Conservation (phyloP, 2,329 filamentous ascomycete species). For the Lecanicillium sp. region DNA sequence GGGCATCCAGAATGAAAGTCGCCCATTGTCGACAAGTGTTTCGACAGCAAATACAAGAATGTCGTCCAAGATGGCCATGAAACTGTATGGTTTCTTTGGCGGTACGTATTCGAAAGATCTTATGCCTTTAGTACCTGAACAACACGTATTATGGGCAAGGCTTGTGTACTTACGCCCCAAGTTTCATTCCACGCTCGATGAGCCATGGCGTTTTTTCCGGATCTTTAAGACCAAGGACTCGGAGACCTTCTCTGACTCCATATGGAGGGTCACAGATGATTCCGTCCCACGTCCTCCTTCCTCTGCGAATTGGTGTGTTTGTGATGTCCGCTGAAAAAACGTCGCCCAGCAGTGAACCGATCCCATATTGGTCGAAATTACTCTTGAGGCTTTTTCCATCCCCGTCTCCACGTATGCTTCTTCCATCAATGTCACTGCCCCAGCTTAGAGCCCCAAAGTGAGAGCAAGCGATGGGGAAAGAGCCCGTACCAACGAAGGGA, state of each 20-base stretch:
- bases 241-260: constrained; percentile 84
- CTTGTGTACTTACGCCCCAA: constrained; percentile 60
- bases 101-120: constrained; percentile 62
- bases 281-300: constrained; percentile 64
- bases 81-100: constrained; percentile 87
- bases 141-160: not conserved
- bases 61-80: constrained; percentile 81
- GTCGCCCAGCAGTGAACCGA: constrained; percentile 60
- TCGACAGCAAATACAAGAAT: constrained; percentile 74
- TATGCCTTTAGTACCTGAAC: constrained; percentile 10
- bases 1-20: constrained; percentile 95
- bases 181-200: constrained; percentile 59
- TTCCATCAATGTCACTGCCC: constrained; percentile 89
- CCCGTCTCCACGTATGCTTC: constrained; percentile 71
- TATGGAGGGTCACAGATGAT: constrained; percentile 96
- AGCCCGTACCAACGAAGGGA: constrained; percentile 91
- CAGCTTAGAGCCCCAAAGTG: constrained; percentile 79
- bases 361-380: constrained; percentile 80
- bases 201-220: constrained; percentile 50
- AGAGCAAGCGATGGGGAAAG: constrained; percentile 82
- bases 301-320: constrained; percentile 63
- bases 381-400: constrained; percentile 42
- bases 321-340: constrained; percentile 82
- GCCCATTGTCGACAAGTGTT: constrained; percentile 68
- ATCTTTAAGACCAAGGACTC: constrained; percentile 74